These are phyloP conservation scores for Colletotrichum caudatum DNA, from an alignment of 2,329 filamentous ascomycete species.

Conservation along the genomic window DNA sequence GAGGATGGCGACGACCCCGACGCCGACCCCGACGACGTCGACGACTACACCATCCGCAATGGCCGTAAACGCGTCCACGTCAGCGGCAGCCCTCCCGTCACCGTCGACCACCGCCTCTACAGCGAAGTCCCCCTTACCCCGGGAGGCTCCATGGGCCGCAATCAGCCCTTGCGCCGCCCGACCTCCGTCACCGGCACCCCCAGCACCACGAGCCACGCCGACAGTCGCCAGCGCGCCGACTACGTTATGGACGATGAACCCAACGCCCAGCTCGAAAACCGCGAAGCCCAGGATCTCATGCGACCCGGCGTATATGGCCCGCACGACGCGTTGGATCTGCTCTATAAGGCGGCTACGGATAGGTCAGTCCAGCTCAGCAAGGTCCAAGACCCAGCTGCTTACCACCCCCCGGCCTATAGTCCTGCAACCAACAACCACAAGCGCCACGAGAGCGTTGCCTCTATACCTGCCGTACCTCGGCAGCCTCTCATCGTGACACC, in stretches of 20 bases:
- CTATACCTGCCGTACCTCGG: conserved; percentile 42
- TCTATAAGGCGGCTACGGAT: conserved; percentile 86
- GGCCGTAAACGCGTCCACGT: conserved; percentile 75
- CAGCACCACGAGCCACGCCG: conserved; percentile 47
- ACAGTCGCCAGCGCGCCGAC: conserved; percentile 49
- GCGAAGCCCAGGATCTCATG: conserved; percentile 75
- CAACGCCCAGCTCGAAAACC: conserved; percentile 72
- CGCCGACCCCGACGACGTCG: conserved; percentile 57
- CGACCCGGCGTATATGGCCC: conserved; percentile 84
- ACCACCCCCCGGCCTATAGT: conserved; percentile 35
- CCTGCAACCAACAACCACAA: conserved; percentile 45
- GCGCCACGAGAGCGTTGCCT: conserved; percentile 49
- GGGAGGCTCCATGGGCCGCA: conserved; percentile 73
- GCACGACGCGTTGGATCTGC: conserved; percentile 90
- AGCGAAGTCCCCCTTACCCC: conserved; percentile 72
- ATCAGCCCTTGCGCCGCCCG: conserved; percentile 75
- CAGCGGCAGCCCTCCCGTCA: conserved; percentile 57
- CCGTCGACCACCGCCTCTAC: conserved; percentile 60
- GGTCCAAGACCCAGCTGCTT: conserved; percentile 38
- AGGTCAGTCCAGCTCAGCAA: conserved; percentile 56
- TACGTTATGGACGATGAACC: conserved; percentile 63
- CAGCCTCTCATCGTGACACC: conserved; percentile 41
- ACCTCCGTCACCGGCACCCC: conserved; percentile 48
- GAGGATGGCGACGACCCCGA: conserved; percentile 66
- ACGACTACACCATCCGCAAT: conserved; percentile 79